Conservation (phyloP, 257 asterid species). For the Solanum pinnatisectum region DNA sequence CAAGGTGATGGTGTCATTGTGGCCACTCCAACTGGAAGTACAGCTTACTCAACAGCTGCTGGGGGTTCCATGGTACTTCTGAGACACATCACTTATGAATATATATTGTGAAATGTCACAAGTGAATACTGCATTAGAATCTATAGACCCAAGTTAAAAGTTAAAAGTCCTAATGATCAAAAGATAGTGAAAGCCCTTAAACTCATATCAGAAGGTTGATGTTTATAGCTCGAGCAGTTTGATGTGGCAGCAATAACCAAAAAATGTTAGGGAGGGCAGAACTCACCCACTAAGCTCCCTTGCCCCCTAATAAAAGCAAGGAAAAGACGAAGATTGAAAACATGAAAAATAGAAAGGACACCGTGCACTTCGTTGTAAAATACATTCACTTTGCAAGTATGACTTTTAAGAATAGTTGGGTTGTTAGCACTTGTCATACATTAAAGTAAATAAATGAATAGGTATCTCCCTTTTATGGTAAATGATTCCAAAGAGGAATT, state of each 20-base stretch:
- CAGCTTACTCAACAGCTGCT: constrained; percentile 98
- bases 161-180: background rate
- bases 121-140: background rate
- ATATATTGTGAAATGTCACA: background rate
- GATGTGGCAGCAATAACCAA: background rate
- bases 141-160: background rate
- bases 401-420: background rate
- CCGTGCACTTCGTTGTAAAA: background rate
- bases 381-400: background rate
- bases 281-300: background rate
- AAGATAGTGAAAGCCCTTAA: background rate
- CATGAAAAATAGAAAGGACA: background rate
- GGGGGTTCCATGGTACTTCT: constrained; percentile 89
- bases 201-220: background rate
- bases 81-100: background rate
- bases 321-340: background rate
- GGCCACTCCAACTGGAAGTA: constrained; percentile 99
- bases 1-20: constrained; percentile 99
- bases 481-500: background rate
- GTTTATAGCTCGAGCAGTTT: background rate
- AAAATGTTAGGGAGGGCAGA: background rate
- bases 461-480: background rate
- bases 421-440: background rate
- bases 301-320: background rate
- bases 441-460: background rate